These are phyloP conservation scores for Colletotrichum tanaceti DNA, from an alignment of 2,329 filamentous ascomycete genomes.

Conservation along the genomic window DNA sequence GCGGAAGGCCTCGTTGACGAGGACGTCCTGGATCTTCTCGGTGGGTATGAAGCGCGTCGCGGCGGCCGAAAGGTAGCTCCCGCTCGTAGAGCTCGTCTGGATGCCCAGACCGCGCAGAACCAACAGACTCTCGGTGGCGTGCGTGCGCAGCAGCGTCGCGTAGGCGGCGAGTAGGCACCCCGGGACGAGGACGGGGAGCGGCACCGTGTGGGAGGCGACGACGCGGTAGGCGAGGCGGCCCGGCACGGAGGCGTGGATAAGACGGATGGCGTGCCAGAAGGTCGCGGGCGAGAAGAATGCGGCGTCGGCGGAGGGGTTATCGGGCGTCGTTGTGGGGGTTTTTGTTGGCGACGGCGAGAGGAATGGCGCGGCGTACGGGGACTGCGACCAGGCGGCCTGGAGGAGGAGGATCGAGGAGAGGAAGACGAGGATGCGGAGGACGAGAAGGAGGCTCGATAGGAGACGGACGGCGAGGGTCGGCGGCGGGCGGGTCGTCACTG, in stretches of 20 bases:
- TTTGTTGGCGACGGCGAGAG: constrained; percentile 20
- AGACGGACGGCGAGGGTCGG: constrained; percentile 61
- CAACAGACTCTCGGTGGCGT: constrained; percentile 83
- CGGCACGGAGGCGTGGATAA: constrained; percentile 47
- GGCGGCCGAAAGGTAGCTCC: constrained; percentile 68
- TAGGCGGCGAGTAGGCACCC: constrained; percentile 54
- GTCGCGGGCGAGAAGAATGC: constrained; percentile 30
- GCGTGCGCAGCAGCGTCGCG: constrained; percentile 58
- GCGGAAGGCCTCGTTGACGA: constrained; percentile 94
- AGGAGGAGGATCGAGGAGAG: constrained; percentile 56
- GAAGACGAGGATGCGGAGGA: constrained; percentile 56
- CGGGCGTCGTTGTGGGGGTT: constrained; percentile 20
- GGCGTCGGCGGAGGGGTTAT: constrained; percentile 14
- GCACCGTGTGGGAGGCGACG: constrained; percentile 48
- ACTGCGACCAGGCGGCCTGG: constrained; percentile 59
- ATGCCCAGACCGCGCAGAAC: constrained; percentile 90
- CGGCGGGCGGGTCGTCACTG: constrained; percentile 81
- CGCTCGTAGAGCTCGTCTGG: constrained; percentile 81
- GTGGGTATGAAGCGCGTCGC: constrained; percentile 81
- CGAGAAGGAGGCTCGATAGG: constrained; percentile 56
- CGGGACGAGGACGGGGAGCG: constrained; percentile 56
- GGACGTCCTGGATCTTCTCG: constrained; percentile 89
- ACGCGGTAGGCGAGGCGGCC: constrained; percentile 49
- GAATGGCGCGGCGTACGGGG: constrained; percentile 44
- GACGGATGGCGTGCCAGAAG: constrained; percentile 45